These are phyloP conservation scores for Aschersonia sp. DNA, from an alignment of 2,329 filamentous ascomycete species.

Conservation along the genomic window DNA sequence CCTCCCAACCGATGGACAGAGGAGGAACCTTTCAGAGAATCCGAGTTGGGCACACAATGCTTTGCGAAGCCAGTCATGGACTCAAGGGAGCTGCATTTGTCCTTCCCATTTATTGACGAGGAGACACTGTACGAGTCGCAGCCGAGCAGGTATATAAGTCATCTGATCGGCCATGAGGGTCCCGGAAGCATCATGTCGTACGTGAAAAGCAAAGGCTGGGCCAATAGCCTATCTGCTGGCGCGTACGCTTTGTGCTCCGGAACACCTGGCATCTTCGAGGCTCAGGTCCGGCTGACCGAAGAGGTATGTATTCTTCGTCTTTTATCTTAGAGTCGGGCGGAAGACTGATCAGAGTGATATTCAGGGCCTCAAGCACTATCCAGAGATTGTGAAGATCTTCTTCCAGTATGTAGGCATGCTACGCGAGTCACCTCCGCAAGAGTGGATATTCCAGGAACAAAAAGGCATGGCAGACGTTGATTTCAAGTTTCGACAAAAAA, in stretches of 20 bases:
- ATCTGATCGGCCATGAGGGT: slow-evolving; percentile 83
- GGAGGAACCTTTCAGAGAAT: slow-evolving; percentile 32
- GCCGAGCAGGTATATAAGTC: slow-evolving; percentile 73
- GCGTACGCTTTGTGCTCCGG: slow-evolving; percentile 65
- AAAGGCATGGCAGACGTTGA: slow-evolving; percentile 83
- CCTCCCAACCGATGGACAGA: slow-evolving; percentile 40
- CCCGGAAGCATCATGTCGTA: slow-evolving; percentile 85
- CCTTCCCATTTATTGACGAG: slow-evolving; percentile 77
- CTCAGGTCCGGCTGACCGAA: slow-evolving; percentile 67
- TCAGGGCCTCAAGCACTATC: slow-evolving; percentile 60
- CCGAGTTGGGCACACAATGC: slow-evolving; percentile 48
- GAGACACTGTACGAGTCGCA: slow-evolving; percentile 66
- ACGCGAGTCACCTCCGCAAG: slow-evolving; percentile 61
- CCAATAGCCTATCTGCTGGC: slow-evolving; percentile 67
- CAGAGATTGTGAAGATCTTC: slow-evolving; percentile 66
- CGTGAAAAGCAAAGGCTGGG: slow-evolving; percentile 83
- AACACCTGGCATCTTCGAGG: slow-evolving; percentile 60
- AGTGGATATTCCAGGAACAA: slow-evolving; percentile 92
- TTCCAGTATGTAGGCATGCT: slow-evolving; percentile 90
- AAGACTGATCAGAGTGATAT: slow-evolving; percentile 1
- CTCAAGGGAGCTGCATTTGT: slow-evolving; percentile 61
- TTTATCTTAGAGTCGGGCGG: neutral
- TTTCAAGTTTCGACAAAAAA: slow-evolving; percentile 92
- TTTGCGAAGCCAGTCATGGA: slow-evolving; percentile 92
- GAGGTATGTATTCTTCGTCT: slow-evolving; percentile 36